Evolutionary conservation across 2,329 filamentous ascomycete species (phyloP), one percentile per base, ranked within the genome.

Genomic region (Ascomycota sp.): DNA sequence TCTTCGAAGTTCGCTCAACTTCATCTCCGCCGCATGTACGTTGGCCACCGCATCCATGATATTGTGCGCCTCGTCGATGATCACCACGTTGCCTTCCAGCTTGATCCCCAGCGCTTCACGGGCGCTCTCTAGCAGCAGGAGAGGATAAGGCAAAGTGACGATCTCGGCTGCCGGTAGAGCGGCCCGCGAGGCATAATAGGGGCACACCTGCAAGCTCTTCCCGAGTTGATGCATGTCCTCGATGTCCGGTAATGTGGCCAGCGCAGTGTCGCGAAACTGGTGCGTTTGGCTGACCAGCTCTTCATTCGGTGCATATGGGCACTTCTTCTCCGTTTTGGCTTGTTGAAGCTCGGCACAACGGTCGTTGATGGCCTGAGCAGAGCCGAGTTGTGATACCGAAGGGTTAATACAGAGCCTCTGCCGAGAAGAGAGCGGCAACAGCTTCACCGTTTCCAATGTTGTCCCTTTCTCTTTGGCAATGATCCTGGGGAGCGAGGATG

Each of bases 1-100:
- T 37, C 67, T 65, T 33, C 69, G 69, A 12, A 95, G 58, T 40
- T 93, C 83, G 24, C 59, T 58, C 4, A 92, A 58, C 2, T 69
- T 70, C 13, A 95, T 65, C 27, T 78, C 71, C 0, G 81, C 71
- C 0, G 84, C 84, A 49, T 93, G 74, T 27, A 92, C 89, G 31
- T 74, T 76, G 11, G 81, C 70, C 31, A 98, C 81, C 0, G 86
- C 83, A 50, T 93, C 84, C 76, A 93, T 92, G 34, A 98, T 68
- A 47, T 98, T 98, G 50, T 98, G 89, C 0, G 89, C 89, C 58
- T 98, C 89, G 43, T 98, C 89, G 32, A 98, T 80, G 24, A 98
- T 78, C n/a, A 98, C 73, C 0, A 98, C 64, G 46, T 92, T 89
- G 6, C 74, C 72, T 44, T 91, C 83, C 7, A 98, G 55, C 21